Evolutionary conservation across 192 early-diverging fungal species (phyloP).

Genomic region (Paraglomus brasilianum): DNA sequence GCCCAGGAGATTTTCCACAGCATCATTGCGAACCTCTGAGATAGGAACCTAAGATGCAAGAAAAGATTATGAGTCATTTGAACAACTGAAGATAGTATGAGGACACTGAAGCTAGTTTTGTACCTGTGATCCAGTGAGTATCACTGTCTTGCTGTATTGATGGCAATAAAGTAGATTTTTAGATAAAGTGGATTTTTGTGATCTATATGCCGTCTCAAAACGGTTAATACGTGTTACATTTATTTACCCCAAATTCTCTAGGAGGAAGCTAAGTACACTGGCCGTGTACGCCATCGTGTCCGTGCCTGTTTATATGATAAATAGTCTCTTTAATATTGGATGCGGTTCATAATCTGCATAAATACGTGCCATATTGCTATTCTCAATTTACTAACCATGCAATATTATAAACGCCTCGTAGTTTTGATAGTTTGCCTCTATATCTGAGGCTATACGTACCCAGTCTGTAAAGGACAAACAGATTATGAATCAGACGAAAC

Average conservation of each 20-base stretch:
- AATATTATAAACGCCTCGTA: conserved; percentile 97
- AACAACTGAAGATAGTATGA: conserved; percentile 12
- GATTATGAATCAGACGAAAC: not conserved
- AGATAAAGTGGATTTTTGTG: not conserved
- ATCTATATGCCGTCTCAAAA: conserved; percentile 23
- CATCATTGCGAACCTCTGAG: conserved; percentile 97
- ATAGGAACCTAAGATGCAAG: conserved; percentile 66
- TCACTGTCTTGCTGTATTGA: conserved; percentile 80
- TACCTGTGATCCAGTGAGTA: conserved; percentile 94
- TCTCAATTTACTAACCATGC: conserved; percentile 51
- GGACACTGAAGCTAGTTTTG: not conserved
- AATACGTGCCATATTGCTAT: too few relatives aligned
- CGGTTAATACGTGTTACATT: not conserved
- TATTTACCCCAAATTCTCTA: conserved; percentile 86
- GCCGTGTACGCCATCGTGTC: conserved; percentile 91
- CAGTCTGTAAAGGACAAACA: conserved; percentile 61
- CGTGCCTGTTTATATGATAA: conserved; percentile 50
- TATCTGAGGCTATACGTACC: conserved; percentile 93
- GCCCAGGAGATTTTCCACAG: conserved; percentile 93
- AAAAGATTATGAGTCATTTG: not conserved
- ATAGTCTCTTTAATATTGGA: not conserved
- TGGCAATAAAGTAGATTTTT: not conserved
- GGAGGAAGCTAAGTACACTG: conserved; percentile 89
- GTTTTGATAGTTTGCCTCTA: conserved; percentile 89
- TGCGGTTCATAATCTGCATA: not conserved